Base-by-base conservation (phyloP, 2,329 filamentous ascomycete genomes). In the Ophiostoma fasciatum region DNA sequence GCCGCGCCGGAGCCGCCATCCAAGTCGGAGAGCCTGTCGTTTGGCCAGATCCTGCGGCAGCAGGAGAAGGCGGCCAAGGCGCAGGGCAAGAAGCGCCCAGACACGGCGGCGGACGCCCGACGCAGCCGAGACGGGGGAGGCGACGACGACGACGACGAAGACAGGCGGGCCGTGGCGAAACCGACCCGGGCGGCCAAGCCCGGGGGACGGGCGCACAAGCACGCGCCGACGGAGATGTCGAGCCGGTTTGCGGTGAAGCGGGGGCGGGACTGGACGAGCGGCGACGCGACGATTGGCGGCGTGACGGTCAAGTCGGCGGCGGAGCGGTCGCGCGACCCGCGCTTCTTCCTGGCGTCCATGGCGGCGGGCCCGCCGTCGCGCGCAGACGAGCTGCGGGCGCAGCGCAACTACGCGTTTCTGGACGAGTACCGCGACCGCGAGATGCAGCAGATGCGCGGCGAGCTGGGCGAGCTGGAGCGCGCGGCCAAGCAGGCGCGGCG, bases 381-480 rank as follows among this genome's bases (percentile, higher is more conserved):
- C 19, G 52, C 30, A 13, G 72, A 82, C 51, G 71, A 69, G 51
- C 58, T 60, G 33, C 71, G 69, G 44, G 57, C 77, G 23, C 70
- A 69, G 41, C 76, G 74, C 46, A 82, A 84, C 23, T 98, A 98
- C 59, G 67, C 75, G 3, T 98, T 98, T 61, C 62, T 98, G 35
- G 74, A 87, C 48, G 78, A 83, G 42, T 96, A 96, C 60, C 75
- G 82, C 41, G 75, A 77, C 17, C 67, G 70, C n/a, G 90, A 98
- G 58, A 79, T 96, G 56, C 68, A 71, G 38, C 70, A 82, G 45
- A 63, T 98, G 35, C 75, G 74, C 46, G 63, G 61, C 8, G 68
- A 76, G 28, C 69, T 90, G 49, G 75, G 73, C 52, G 62, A 62
- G 53, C 53, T 58, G n/a, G 84, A 81, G 59, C 36, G 40, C 13